These are phyloP conservation scores for Amesomyces nigricolor DNA, from an alignment of 2,329 filamentous ascomycete genomes.

Conservation along the genomic window DNA sequence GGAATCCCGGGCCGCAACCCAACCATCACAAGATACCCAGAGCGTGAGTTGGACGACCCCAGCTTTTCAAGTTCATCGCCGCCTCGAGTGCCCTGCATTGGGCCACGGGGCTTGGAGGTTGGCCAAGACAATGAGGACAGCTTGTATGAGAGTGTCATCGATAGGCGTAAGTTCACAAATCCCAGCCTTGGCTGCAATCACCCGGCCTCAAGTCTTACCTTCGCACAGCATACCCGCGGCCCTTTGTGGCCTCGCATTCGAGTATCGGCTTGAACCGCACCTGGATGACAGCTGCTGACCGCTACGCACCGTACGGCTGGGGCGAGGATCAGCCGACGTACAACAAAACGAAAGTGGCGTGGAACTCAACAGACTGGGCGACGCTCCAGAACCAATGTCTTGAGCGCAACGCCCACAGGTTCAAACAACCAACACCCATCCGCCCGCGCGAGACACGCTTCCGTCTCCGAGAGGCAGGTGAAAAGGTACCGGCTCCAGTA, in stretches of 20 bases:
- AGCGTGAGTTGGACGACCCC: background rate
- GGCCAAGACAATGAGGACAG: conserved; percentile 2
- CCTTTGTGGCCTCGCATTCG: conserved; percentile 3
- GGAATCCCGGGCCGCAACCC: background rate
- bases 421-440: background rate
- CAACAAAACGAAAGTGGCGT: background rate
- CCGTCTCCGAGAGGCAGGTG: background rate
- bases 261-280: conserved; percentile 5
- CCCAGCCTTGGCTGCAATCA: background rate
- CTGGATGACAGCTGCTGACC: conserved; percentile 10
- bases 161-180: background rate
- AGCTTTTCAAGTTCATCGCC: background rate
- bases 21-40: background rate
- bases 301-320: conserved; percentile 10
- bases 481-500: background rate
- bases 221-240: conserved; percentile 1
- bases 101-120: background rate
- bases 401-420: background rate
- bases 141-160: conserved; percentile 3
- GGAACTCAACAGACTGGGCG: conserved; percentile 3
- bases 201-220: background rate
- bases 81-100: background rate
- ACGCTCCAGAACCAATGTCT: conserved; percentile 7
- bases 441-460: background rate
- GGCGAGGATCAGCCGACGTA: background rate